Evolutionary conservation across 2,329 filamentous ascomycete genomes (phyloP), one percentile per base, ranked within the genome.

Genomic region (Xylaria polymorpha): DNA sequence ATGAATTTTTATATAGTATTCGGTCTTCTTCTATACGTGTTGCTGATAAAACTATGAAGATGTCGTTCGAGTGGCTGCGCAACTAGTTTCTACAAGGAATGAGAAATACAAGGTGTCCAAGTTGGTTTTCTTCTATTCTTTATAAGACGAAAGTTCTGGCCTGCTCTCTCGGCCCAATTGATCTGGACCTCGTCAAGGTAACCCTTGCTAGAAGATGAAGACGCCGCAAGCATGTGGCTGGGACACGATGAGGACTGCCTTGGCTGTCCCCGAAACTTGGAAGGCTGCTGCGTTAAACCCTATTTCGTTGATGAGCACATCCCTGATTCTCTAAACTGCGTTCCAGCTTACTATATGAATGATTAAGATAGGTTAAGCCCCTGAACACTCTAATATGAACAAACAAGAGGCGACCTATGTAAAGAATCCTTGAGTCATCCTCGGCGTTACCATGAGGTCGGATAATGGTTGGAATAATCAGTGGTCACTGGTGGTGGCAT

Each of bases 161-260:
- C 35, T 8, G 22, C 43, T 8, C 22, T 37, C 35, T 14, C 29
- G 44, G 55, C 39, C 4, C 8, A 53, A 8, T 15, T 53, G 48
- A n/a, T 39, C 32, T 14, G 37, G 1, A 4, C 32, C 32, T 37
- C 29, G 7, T 14, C 12, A 15, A 7, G 25, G 8, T 50, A 15
- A 29, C 4, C 46, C 12, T 29, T 29, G 15, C 20, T 50, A 5
- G 29, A 8, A 20, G 7, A 51, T 35, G 25, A 15, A 6, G 53
- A 39, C 22, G n/a, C 22, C 35, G 5, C 9, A 22, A 20, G 53
- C 15, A 35, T 12, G 22, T 14, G 14, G 39, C 57, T 41, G 41
- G 57, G 57, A 51, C 50, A n/a, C 25, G 57, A 61, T 66, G 22
- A 46, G n/a, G 51, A 18, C 14, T 15, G 39, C 22, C 18, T 32